These are phyloP conservation scores for Rhodotorula sp. DNA, from an alignment of 1,284 basidiomycete genomes.

Conservation along the genomic window DNA sequence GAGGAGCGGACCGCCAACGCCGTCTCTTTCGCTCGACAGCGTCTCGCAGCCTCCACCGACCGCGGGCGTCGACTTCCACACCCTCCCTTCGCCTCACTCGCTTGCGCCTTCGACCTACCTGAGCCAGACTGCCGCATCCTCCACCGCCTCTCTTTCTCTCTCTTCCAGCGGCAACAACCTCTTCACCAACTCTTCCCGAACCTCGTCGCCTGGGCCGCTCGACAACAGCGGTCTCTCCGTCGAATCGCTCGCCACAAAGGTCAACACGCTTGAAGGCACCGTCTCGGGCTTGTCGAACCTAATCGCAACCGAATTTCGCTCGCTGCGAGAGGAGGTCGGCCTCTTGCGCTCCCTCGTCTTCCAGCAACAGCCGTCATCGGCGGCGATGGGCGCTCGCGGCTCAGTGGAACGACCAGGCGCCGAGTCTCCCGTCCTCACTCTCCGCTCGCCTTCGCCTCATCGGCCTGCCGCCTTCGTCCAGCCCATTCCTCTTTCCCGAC, in stretches of 20 bases:
- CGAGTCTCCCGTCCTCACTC: conserved; percentile 35
- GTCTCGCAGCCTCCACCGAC: conserved; percentile 15
- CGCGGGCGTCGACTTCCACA: neutral
- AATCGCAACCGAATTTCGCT: conserved; percentile 26
- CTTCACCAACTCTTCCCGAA: conserved; percentile 2
- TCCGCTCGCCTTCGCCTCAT: conserved; percentile 33
- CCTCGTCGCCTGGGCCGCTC: conserved; percentile 26
- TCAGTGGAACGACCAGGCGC: neutral
- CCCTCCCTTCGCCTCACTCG: conserved; percentile 21
- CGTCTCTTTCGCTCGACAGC: conserved; percentile 31
- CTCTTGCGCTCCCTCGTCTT: conserved; percentile 29
- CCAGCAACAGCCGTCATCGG: conserved; percentile 21
- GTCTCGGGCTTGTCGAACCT: conserved; percentile 28
- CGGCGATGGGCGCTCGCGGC: neutral
- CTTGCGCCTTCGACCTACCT: conserved; percentile 25
- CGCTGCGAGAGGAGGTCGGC: conserved; percentile 29
- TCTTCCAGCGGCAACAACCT: conserved; percentile 3
- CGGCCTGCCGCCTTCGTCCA: conserved; percentile 8
- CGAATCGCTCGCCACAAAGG: conserved; percentile 21
- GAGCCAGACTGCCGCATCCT: conserved; percentile 3
- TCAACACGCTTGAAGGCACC: conserved; percentile 29
- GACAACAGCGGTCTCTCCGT: neutral
- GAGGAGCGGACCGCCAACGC: conserved; percentile 22
- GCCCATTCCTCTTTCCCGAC: conserved; percentile 5
- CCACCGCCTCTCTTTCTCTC: conserved; percentile 7